Evolutionary conservation across 2,329 filamentous ascomycete genomes (phyloP), one percentile per base, ranked within the genome.

Genomic region (Pseudogymnoascus sp.): DNA sequence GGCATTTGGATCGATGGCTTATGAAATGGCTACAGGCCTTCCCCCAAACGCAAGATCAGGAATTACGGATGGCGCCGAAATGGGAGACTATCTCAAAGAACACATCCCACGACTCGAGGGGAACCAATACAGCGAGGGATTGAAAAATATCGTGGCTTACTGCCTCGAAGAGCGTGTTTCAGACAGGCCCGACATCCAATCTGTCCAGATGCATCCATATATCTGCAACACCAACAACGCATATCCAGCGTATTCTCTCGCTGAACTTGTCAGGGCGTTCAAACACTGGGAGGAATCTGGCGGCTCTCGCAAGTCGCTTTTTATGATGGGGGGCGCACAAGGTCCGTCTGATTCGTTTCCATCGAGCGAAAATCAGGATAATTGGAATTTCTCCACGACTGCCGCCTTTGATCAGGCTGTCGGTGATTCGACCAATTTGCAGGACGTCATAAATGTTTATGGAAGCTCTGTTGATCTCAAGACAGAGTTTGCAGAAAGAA

Each of bases 1-100:
- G 90, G 89, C 90, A 1, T 92, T 91, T 72, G 91, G 90, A 1
- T 89, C 89, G 66, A 89, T 92, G 74, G 80, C 91, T 1, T 91
- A 85, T 70, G 90, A 95, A 74, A 90, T 93, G 74, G 89, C 90
- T 0, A 91, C 88, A 3, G 90, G 90, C 1, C 78, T 87, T 17
- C 89, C 90, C 2, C 90, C 90, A 0, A 89, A 89, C 68, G 85
- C 84, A 44, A 78, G 78, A 47, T 79, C 84, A 57, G 83, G 79
- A 65, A 79, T 79, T 68, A 63, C 36, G 2, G 73, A 67, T 67
- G 74, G 70, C 36, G 78, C 80, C 53, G 74, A 81, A 36, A 77
- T 80, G 8, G 83, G 83, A 28, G 81, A 77, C 61, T 81, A 85
- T 67, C 76, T 88, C 40, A 83, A 85, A 69, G 78, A 82, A 33